These are phyloP conservation scores for Prunus salicina DNA, from an alignment of 306 rosid species.

Conservation along the genomic window DNA sequence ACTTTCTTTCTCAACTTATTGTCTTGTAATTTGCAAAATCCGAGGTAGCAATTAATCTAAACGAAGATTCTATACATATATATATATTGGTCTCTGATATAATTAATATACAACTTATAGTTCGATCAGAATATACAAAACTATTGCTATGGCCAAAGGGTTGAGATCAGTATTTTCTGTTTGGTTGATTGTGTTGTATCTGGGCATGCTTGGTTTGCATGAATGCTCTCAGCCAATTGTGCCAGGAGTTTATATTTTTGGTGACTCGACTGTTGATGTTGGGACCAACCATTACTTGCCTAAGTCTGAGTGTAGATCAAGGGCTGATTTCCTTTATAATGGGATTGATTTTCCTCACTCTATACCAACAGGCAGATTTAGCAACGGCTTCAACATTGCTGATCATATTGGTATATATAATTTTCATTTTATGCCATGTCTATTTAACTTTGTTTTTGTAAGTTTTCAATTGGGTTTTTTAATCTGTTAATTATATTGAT, in stretches of 20 bases:
- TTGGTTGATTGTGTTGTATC: neutral
- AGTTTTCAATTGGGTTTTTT: neutral
- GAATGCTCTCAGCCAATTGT: neutral
- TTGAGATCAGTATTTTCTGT: neutral
- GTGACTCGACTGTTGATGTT: slow-evolving; percentile 28
- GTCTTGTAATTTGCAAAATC: neutral
- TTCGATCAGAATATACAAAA: neutral
- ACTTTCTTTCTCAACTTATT: no score
- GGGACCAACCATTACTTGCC: slow-evolving; percentile 22
- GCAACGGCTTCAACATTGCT: slow-evolving; percentile 24
- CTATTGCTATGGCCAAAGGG: neutral
- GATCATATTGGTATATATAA: slow-evolving; percentile 11
- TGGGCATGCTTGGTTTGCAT: neutral
- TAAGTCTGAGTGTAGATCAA: neutral
- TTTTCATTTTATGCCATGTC: neutral
- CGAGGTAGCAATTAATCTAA: no score
- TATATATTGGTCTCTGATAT: neutral
- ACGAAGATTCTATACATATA: no score
- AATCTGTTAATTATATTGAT: neutral
- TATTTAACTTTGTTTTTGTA: neutral
- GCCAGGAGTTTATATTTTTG: slow-evolving; percentile 20
- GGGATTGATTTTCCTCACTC: slow-evolving; percentile 26
- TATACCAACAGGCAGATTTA: slow-evolving; percentile 21
- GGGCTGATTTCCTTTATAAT: neutral
- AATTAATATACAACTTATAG: neutral